A percentile compares a stretch with the other conserved stretches of the same genome.
These are phyloP conservation scores for Fonsecaea nubica DNA, from an alignment of 2,329 filamentous ascomycete species.

Conservation along the genomic window DNA sequence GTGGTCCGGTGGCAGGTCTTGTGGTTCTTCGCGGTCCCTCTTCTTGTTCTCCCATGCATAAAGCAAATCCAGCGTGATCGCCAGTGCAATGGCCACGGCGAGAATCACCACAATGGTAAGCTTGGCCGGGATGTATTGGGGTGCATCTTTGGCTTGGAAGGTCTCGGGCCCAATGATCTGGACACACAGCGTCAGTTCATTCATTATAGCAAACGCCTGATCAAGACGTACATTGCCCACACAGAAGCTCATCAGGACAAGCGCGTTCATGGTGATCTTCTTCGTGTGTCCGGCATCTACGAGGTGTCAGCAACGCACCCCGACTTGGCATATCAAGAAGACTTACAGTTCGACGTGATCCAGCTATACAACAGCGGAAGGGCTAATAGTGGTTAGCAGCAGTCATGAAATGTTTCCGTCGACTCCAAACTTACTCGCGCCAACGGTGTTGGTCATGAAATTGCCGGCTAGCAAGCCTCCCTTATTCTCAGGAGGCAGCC, in stretches of 20 bases:
- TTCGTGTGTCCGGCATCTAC: slow-evolving; percentile 55
- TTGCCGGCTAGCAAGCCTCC: slow-evolving; percentile 52
- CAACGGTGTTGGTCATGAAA: slow-evolving; percentile 54
- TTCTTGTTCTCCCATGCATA: slow-evolving; percentile 45
- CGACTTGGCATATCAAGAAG: background rate
- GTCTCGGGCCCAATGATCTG: slow-evolving; percentile 53
- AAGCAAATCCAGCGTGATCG: slow-evolving; percentile 41
- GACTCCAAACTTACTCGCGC: slow-evolving; percentile 40
- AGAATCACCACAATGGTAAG: slow-evolving; percentile 51
- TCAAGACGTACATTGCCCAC: slow-evolving; percentile 44
- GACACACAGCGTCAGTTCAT: background rate
- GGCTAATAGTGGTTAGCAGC: slow-evolving; percentile 30
- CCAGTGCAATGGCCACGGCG: slow-evolving; percentile 42
- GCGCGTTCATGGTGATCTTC: slow-evolving; percentile 56
- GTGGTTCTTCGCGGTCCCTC: slow-evolving; percentile 37
- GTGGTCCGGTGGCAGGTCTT: slow-evolving; percentile 37
- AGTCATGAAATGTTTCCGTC: background rate
- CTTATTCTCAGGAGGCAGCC: slow-evolving; percentile 48
- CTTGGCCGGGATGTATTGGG: slow-evolving; percentile 51
- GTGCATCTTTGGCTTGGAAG: slow-evolving; percentile 51
- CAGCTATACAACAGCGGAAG: slow-evolving; percentile 54
- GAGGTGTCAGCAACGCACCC: background rate
- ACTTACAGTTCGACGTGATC: slow-evolving; percentile 52
- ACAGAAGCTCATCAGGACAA: slow-evolving; percentile 53
- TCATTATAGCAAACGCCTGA: background rate